phyloP scores from a whole-genome alignment of 148 eudicot species.

The Amaranthus cruentus region DNA sequence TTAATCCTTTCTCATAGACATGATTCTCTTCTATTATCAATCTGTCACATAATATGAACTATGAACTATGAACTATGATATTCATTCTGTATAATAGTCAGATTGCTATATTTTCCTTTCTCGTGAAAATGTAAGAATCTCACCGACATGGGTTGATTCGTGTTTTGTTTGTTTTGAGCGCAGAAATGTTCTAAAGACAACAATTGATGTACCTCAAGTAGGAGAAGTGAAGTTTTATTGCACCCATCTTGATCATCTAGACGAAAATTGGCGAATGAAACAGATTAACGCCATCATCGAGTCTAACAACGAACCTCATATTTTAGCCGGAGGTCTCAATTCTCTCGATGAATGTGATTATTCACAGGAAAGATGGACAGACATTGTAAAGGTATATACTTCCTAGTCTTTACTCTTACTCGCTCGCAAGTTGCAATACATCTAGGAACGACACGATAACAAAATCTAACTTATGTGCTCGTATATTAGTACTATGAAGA shows the following conservation, averaged over 20 bases:
- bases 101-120: no score
- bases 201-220: conserved; percentile 64
- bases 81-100: no score
- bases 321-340: conserved; percentile 90
- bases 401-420: no score
- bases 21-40: no score
- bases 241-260: conserved; percentile 86
- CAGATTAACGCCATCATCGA: conserved; percentile 78
- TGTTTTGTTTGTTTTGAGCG: conserved; percentile 4
- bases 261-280: conserved; percentile 95
- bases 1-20: no score
- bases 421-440: no score
- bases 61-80: no score
- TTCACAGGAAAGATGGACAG: conserved; percentile 92
- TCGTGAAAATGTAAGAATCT: no score
- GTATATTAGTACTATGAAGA: conserved; percentile 73
- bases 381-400: conserved; percentile 66
- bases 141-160: no score
- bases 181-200: conserved; percentile 91
- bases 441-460: no score
- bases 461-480: neutral
- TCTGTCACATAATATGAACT: no score
- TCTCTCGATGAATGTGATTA: conserved; percentile 85
- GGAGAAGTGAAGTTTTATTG: conserved; percentile 83
- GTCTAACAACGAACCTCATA: conserved; percentile 72